A percentile compares a stretch with the other conserved stretches of the same genome.
Conservation (phyloP, 1,284 basidiomycete genomes). For the Heliocybe sulcata region DNA sequence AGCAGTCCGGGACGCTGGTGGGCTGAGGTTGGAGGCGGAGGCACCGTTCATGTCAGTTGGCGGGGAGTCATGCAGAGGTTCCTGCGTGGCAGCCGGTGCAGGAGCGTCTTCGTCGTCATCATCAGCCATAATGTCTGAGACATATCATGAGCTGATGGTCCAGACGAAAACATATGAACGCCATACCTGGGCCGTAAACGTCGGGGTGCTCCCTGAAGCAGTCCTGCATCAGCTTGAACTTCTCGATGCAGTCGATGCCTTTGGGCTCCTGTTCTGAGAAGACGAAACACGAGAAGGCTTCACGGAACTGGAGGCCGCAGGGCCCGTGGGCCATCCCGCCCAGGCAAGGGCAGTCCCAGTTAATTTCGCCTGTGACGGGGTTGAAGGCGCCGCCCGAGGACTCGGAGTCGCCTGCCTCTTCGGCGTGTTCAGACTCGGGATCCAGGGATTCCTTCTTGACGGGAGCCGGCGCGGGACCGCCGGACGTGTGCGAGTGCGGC, state of each 20-base stretch:
- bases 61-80: background rate
- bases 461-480: conserved; percentile 7
- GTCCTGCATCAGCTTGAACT: conserved; percentile 97
- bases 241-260: conserved; percentile 96
- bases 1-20: background rate
- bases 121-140: conserved; percentile 14
- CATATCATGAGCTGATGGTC: background rate
- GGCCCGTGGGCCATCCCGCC: conserved; percentile 98
- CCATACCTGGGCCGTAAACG: conserved; percentile 85
- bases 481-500: conserved; percentile 4
- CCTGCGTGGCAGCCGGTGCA: background rate
- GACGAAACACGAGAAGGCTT: conserved; percentile 97
- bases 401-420: conserved; percentile 21
- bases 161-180: background rate
- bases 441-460: conserved; percentile 10
- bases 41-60: background rate
- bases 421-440: conserved; percentile 19
- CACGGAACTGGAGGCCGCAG: conserved; percentile 91
- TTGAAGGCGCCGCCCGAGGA: conserved; percentile 58
- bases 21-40: background rate
- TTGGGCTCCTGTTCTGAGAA: conserved; percentile 94
- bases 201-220: conserved; percentile 97
- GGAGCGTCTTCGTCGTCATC: conserved; percentile 12
- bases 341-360: conserved; percentile 97
- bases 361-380: conserved; percentile 95